Evolutionary conservation across 768 basidiomycete genomes (phyloP).

Genomic region (Saitozyma sp.): DNA sequence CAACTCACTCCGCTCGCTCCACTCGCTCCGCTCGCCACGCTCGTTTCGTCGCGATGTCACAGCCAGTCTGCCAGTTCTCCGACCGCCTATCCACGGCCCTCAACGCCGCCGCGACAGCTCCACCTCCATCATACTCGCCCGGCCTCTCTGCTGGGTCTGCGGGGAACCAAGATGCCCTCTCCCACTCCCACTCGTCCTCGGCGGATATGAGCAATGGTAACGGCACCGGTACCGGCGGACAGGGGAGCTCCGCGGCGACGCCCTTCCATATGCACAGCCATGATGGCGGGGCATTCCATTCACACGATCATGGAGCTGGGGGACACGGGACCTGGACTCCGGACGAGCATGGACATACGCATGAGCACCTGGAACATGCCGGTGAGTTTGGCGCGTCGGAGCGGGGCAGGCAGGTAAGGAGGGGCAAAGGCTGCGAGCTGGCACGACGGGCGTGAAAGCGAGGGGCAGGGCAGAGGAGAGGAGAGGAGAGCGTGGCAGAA

Average conservation of each 20-base stretch:
- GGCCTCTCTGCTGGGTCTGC: too few relatives aligned
- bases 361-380: slow-evolving; percentile 86
- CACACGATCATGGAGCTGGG: slow-evolving; percentile 32
- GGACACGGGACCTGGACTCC: slow-evolving; percentile 52
- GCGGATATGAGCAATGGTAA: too few relatives aligned
- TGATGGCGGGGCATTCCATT: slow-evolving; percentile 50
- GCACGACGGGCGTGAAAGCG: too few relatives aligned
- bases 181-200: too few relatives aligned
- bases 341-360: slow-evolving; percentile 88
- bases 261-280: slow-evolving; percentile 59
- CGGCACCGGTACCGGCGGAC: not conserved
- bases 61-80: slow-evolving; percentile 51
- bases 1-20: too few relatives aligned
- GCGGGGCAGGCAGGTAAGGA: too few relatives aligned
- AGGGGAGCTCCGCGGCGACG: not conserved
- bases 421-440: too few relatives aligned
- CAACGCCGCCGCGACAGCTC: slow-evolving; percentile 13
- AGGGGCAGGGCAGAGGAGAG: too few relatives aligned
- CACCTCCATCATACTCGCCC: not conserved
- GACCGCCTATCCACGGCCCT: slow-evolving; percentile 45
- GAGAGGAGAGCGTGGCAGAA: too few relatives aligned
- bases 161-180: too few relatives aligned
- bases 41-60: slow-evolving; percentile 6
- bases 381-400: slow-evolving; percentile 57
- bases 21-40: not conserved